Conservation (phyloP, 495 filamentous ascomycete genomes). For the Annulohypoxylon nitens region DNA sequence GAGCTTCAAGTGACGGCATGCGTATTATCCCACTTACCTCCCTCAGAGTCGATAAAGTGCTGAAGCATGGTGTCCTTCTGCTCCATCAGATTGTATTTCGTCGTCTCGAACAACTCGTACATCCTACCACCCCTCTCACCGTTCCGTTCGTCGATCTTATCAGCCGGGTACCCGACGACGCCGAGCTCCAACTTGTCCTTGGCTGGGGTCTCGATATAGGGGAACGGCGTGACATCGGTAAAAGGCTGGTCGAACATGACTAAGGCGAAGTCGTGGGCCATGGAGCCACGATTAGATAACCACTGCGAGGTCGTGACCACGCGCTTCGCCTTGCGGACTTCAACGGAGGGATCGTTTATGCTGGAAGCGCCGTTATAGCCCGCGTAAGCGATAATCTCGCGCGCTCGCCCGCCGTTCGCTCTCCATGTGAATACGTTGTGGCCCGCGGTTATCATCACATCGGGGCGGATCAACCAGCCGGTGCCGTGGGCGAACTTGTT, state of each 20-base stretch:
- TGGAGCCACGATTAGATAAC: conserved; percentile 49
- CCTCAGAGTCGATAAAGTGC: conserved; percentile 52
- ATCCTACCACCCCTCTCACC: conserved; percentile 56
- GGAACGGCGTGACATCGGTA: conserved; percentile 49
- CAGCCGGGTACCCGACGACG: conserved; percentile 61
- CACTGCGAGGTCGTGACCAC: conserved; percentile 56
- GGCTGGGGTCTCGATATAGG: conserved; percentile 50
- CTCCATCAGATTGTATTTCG: conserved; percentile 47
- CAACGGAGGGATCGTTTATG: conserved; percentile 49
- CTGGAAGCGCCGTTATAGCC: conserved; percentile 54
- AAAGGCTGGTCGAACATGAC: conserved; percentile 57
- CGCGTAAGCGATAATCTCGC: conserved; percentile 45
- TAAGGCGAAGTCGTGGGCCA: conserved; percentile 54
- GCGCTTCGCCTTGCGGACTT: conserved; percentile 52
- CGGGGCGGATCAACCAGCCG: conserved; percentile 7
- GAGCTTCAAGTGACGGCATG: neutral
- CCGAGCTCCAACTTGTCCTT: conserved; percentile 50
- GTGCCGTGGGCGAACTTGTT: conserved; percentile 22
- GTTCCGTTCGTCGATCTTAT: conserved; percentile 41
- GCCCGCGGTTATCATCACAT: conserved; percentile 8
- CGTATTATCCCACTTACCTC: no score
- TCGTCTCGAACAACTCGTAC: conserved; percentile 54
- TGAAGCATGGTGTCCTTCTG: conserved; percentile 52
- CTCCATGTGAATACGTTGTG: conserved; percentile 17
- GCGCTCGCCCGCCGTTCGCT: conserved; percentile 7